These are phyloP conservation scores for Trifolium subterraneum DNA, from an alignment of 306 rosid genomes.

Conservation along the genomic window DNA sequence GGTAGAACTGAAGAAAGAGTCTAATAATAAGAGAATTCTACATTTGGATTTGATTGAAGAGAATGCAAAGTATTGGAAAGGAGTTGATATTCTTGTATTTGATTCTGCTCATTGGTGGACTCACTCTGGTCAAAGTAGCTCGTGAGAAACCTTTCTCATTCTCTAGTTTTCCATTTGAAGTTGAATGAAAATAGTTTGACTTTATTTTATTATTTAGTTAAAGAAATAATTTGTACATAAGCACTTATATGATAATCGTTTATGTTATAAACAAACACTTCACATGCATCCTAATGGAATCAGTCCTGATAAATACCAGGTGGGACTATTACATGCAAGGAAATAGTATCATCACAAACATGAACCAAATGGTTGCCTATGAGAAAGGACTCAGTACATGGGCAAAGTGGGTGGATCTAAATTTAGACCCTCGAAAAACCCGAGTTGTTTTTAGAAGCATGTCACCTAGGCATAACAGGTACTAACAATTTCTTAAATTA, in stretches of 20 bases:
- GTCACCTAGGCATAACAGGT: slow-evolving; percentile 99
- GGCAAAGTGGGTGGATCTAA: slow-evolving; percentile 95
- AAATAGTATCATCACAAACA: slow-evolving; percentile 48
- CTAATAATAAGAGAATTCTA: slow-evolving; percentile 67
- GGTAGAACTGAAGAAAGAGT: slow-evolving; percentile 76
- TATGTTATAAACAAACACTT: background rate
- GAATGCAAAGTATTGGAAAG: slow-evolving; percentile 91
- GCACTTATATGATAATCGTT: too few relatives aligned
- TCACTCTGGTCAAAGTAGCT: slow-evolving; percentile 74
- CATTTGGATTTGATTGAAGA: slow-evolving; percentile 94
- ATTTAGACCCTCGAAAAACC: slow-evolving; percentile 72
- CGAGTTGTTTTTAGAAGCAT: slow-evolving; percentile 83
- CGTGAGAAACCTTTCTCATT: slow-evolving; percentile 64
- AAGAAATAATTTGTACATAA: too few relatives aligned
- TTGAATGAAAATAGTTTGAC: too few relatives aligned
- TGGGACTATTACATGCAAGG: slow-evolving; percentile 98
- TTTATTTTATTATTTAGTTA: too few relatives aligned
- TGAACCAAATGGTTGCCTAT: slow-evolving; percentile 97
- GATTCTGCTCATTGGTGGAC: slow-evolving; percentile 99
- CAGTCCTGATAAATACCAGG: slow-evolving; percentile 50
- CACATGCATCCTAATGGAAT: slow-evolving; percentile 7
- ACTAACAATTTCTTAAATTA: background rate
- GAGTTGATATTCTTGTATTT: slow-evolving; percentile 84
- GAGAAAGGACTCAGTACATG: slow-evolving; percentile 93
- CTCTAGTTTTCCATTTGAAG: slow-evolving; percentile 30